Base-by-base conservation (phyloP, 2,329 filamentous ascomycete genomes). In the Endothia cerciana region DNA sequence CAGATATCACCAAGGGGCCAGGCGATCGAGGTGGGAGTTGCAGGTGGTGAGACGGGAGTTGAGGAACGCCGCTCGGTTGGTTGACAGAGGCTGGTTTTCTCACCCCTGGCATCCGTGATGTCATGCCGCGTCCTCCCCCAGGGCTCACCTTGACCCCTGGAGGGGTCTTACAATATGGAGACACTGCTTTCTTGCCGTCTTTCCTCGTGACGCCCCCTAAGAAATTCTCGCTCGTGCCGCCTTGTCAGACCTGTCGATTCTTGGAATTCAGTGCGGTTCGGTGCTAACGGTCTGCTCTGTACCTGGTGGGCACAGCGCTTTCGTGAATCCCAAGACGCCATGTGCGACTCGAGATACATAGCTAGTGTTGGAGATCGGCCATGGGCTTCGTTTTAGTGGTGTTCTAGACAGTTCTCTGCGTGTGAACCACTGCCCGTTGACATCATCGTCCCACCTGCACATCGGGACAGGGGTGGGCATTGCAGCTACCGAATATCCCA, bases 61-160 rank as follows among this genome's bases (percentile, higher is more conserved):
- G 43, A 11, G 25, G 33, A 41, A 28, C n/a, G 62, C 6, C 7
- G 33, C 11, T 28, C 17, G 38, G 38, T 33, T 63, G 61, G 41
- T 63, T 38, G 51, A 38, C 17, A n/a, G 22, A 40, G 5, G 33
- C 36, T 4, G 45, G 56, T 36, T 43, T 41, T 55, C 22, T 19
- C 47, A 51, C 47, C 47, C 47, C 47, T 56, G 38, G 36, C 33
- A 38, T 22, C 6, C 45, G 47, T 65, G 63, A 61, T 61, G 63
- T 65, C 63, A 65, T 65, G 40, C 47, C 60, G 62, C 62, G 40
- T 59, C 33, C 33, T 36, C 33, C 33, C n/a, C 33, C 33, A 36
- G 33, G 6, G 10, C 33, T 36, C 33, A 10, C 33, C 33, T 36
- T 10, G 33, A 36, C 33, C 33, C 10, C 33, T 4, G 10, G 5